Base-by-base conservation (phyloP, 1,284 basidiomycete species). In the Coniophora puteana region DNA sequence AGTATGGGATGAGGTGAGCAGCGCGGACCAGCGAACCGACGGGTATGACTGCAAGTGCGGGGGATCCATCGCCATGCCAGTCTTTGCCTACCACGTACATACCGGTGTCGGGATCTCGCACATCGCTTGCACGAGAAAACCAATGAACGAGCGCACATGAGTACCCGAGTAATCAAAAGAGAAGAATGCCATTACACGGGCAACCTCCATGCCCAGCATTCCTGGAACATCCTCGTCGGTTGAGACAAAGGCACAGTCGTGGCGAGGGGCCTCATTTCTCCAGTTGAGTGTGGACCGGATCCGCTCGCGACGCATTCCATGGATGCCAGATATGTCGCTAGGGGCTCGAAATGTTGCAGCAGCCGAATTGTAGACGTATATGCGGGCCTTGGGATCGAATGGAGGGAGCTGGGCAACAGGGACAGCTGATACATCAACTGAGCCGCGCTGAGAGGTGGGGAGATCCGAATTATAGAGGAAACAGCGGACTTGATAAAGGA, bases 401-500 rank as follows among this genome's bases (percentile, higher is more conserved):
- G 5, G 20, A 10, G 45, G 49, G 12, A 16, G 24, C 8, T n/a
- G 10, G 2, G 23, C 14, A 14, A 17, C 14, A 21, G 27, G 44
- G 6, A 38, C 20, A 31, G 8, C 28, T n/a, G n/a, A n/a, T 8
- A 45, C 20, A 11, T 35, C 23, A 13, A 23, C 36, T 3, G 20
- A 20, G 10, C 29, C 8, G n/a, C 22, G 26, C 4, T 24, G 12
- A 13, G 43, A 10, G 1, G 59, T 31, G 5, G 51, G 51, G 40
- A 55, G 25, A 21, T 52, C 34, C 27, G 59, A 53, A 4, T 49
- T 44, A 27, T 45, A 52, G 4, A 64, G 49, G 36, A 61, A 63
- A 8, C 16, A 7, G 2, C 16, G 7, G 10, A 46, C n/a, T n/a
- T n/a, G n/a, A n/a, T n/a, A 25, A n/a, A 48, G 20, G 1, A 22